Evolutionary conservation across 768 basidiomycete species (phyloP), one percentile per base, ranked within the genome.

Genomic region (Panus rudis): DNA sequence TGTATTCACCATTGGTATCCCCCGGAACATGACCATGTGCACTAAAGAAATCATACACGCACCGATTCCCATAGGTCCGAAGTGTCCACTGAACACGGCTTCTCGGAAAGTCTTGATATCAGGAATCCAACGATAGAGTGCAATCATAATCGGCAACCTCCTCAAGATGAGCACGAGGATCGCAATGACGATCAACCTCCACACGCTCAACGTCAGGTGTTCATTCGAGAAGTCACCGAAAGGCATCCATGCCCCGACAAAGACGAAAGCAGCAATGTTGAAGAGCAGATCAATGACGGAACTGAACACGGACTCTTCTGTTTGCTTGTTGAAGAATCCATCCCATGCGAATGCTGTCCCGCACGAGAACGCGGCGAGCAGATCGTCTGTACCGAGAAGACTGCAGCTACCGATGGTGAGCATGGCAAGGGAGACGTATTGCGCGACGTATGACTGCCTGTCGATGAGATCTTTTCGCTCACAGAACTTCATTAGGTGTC

Each of bases 291-390:
- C 91, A 56, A 98, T 91, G 53, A 98, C 93, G 63, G 89, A 91
- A 52, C 84, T 88, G 71, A 99, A 99, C 48, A 92, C 82, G 22
- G 89, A 78, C 61, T 97, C 93, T 58, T 96, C 93, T 0, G 92
- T 96, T 56, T 92, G 90, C 45, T 79, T 78, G 62, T 91, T 90
- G 70, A 88, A 88, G 67, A 92, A 93, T 26, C 83, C 91, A 57
- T 94, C 92, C 92, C 92, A 96, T 0, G 92, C 94, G 59, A 97
- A 99, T 2, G 92, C 90, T 4, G 90, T 84, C 14, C 96, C 96
- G 57, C 93, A 97, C 4, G 83, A 80, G 61, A 98, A 99, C 1
- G 94, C 86, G 13, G 93, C 90, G 6, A 99, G 73, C 16, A 99
- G 78, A 63, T 97, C 93, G 64, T 97, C 92, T 10, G 89, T 84